Base-by-base conservation (phyloP, 1,139 yeast genomes). In the Sugiyamaella grinbergsii region DNA sequence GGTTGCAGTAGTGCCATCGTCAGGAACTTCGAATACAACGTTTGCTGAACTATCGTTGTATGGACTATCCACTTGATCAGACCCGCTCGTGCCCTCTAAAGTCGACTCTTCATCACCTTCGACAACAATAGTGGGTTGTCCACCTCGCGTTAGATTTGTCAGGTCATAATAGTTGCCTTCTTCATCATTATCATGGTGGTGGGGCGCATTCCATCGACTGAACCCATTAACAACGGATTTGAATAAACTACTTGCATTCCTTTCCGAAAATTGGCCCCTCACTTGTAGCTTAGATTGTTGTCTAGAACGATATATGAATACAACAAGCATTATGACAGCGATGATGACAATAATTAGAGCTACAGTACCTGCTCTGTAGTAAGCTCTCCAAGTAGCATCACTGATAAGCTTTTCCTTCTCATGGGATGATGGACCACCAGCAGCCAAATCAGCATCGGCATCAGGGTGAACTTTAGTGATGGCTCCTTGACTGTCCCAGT, bases 341-440 rank as follows among this genome's bases (percentile, higher is more conserved):
- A 66, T 54, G 1, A 71, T 43, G 13, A 70, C 57, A 1, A 71
- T 62, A 1, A 67, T 58, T 19, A 72, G 61, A 0, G 75, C 74
- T 2, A 63, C 60, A 7, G 60, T 61, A 4, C 76, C 74, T 0
- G 76, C 75, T 39, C 65, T 60, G 58, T 65, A 68, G 54, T 72
- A 72, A 0, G 75, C 73, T 37, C 57, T 58, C 62, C 67, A 62
- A 19, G 65, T 64, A 3, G 72, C 73, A n/a, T 67, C 68, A 23
- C 54, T 54, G 28, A 60, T 56, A 11, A 61, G 55, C 39, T 61
- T 58, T 34, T 59, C 60, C 34, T 57, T 43, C 6, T 43, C 40
- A 16, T 3, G 15, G 16, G 26, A 19, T 31, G 40, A 22, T 3
- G 44, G 28, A 40, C 16, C 16, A 10, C 36, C 36, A 18, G 31